Percentiles rank a stretch among this genome's conserved stretches.
Evolutionary conservation across 495 filamentous ascomycete species (phyloP).

Genomic region (Trichoderma orchidacearum): DNA sequence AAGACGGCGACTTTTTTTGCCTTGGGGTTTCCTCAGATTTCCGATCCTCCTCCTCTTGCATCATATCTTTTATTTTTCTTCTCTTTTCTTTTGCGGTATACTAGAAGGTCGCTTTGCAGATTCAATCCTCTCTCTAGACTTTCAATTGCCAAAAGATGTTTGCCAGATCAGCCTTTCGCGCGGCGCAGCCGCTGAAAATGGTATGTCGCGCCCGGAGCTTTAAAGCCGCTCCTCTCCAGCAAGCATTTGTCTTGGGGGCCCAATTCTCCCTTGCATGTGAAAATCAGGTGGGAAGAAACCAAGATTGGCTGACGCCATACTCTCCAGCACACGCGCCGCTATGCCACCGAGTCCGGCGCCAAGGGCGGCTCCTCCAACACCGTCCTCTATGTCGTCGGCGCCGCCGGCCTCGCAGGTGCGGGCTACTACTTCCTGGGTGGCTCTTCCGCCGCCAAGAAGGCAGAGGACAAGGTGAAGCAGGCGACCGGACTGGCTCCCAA

Average conservation of each 20-base stretch:
- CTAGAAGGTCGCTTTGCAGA: too few species aligned
- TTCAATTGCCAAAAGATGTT: conserved; percentile 22
- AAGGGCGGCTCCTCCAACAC: conserved; percentile 24
- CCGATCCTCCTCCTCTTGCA: not conserved
- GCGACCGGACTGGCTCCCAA: conserved; percentile 22
- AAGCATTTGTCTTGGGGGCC: too few species aligned
- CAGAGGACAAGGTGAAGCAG: conserved; percentile 34
- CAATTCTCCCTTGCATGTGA: too few species aligned
- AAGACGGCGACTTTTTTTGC: not conserved
- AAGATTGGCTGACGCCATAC: not conserved
- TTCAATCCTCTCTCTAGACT: not conserved
- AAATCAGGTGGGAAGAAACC: not conserved
- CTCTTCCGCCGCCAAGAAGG: conserved; percentile 31
- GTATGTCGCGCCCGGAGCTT: conserved; percentile 16
- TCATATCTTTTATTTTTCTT: too few species aligned
- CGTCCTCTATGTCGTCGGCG: conserved; percentile 25
- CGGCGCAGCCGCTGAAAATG: conserved; percentile 29
- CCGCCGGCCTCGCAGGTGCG: conserved; percentile 32
- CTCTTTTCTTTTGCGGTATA: too few species aligned
- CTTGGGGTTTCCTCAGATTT: not conserved
- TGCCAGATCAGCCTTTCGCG: conserved; percentile 26
- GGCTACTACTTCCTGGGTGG: conserved; percentile 33
- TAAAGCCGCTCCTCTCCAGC: not conserved
- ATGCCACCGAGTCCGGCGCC: conserved; percentile 34
- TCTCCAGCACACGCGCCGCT: conserved; percentile 29